Base-by-base conservation (phyloP, 768 basidiomycete genomes). In the Termitomyces sp. region DNA sequence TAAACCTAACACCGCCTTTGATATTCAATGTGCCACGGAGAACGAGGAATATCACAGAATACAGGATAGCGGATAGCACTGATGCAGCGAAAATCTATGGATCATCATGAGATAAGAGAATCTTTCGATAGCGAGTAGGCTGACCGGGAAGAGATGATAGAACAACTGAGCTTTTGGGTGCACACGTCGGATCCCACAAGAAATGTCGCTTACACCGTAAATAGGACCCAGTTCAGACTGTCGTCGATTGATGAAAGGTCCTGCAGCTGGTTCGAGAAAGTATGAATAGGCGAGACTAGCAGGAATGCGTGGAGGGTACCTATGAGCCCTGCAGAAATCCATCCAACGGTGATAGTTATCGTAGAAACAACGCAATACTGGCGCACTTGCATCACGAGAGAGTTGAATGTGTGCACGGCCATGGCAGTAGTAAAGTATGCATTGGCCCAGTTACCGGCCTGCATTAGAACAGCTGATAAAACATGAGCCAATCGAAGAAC, bases 401-500 rank as follows among this genome's bases (percentile, higher is more conserved):
- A 82, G 61, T 75, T 80, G 74, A 89, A 87, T 0, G 84, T 83
- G 68, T 91, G 88, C 10, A 88, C 63, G 0, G 84, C 84, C 62
- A 88, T 85, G 6, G 78, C 75, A 10, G 79, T 75, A 2, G 81
- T 86, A 68, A 90, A 92, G 71, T 80, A 88, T 18, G 82, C 82
- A 16, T 76, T 78, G 2, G 81, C 73, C 68, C 82, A 80, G 61
- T 83, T 80, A 24, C 84, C 87, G 24, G 86, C 73, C 64, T 88
- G 82, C 75, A 79, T 81, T 36, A 89, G 62, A 50, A 75, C 66
- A 40, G 77, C 87, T 89, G 56, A 22, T 22, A 33, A 49, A 50
- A 28, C 22, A 20, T 55, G 32, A 50, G 38, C 44, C 9, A 26
- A 44, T 16, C 12, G 18, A 20, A 38, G 57, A 44, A 43, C n/a